Evolutionary conservation across 306 rosid genomes (phyloP).

Genomic region (barrel medic (Medicago truncatula)): MtrunA17r5.0-ANR NC_053046.1:17125501-17126000

Average conservation of each 20-base stretch:
- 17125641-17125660: conserved; percentile 79
- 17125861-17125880: conserved; percentile 79
- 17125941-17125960: conserved; percentile 59
- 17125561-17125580: conserved; percentile 61
- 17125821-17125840: conserved; percentile 73
- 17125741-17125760: conserved; percentile 71
- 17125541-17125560: conserved; percentile 80
- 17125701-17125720: conserved; percentile 65
- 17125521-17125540: conserved; percentile 57
- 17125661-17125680: conserved; percentile 71
- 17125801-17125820: conserved; percentile 73
- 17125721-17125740: conserved; percentile 70
- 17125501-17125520: conserved; percentile 42
- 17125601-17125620: conserved; percentile 83
- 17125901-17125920: conserved; percentile 80
- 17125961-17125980: conserved; percentile 14
- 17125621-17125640: conserved; percentile 67
- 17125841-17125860: conserved; percentile 85
- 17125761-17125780: conserved; percentile 73
- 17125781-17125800: conserved; percentile 79
- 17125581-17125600: conserved; percentile 82
- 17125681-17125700: conserved; percentile 71
- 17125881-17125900: conserved; percentile 78
- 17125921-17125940: conserved; percentile 54
- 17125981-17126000: not conserved